Evolutionary conservation across 1,284 basidiomycete species (phyloP).

Genomic region (Fomes fomentarius): DNA sequence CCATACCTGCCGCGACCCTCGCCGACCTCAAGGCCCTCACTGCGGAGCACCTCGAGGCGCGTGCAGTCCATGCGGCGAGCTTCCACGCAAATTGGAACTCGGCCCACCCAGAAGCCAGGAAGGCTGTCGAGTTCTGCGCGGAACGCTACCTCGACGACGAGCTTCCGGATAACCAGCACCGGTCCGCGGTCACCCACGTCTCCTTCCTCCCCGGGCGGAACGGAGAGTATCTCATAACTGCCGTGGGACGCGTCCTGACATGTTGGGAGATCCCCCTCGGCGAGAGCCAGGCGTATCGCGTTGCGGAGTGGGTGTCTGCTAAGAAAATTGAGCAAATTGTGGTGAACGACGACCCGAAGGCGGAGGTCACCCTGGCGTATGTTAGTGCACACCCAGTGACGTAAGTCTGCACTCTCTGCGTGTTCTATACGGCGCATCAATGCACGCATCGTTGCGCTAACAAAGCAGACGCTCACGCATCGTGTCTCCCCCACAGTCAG

Average conservation of each 20-base stretch:
- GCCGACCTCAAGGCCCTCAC: conserved; percentile 34
- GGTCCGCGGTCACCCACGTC: conserved; percentile 32
- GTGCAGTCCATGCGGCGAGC: conserved; percentile 38
- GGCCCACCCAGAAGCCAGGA: conserved; percentile 26
- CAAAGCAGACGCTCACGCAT: no score
- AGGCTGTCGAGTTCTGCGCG: conserved; percentile 33
- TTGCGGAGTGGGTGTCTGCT: conserved; percentile 33
- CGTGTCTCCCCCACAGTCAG: conserved; percentile 1
- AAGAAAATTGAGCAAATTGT: conserved; percentile 32
- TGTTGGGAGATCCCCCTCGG: conserved; percentile 43
- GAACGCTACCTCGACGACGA: conserved; percentile 20
- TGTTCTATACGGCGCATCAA: neutral
- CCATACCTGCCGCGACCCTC: conserved; percentile 34
- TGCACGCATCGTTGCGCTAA: no score
- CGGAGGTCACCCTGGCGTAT: conserved; percentile 32
- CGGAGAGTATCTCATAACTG: conserved; percentile 38
- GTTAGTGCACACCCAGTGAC: conserved; percentile 20
- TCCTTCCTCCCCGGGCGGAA: conserved; percentile 37
- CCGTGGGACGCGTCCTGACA: conserved; percentile 28
- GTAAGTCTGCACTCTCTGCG: conserved; percentile 19
- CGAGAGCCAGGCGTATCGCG: conserved; percentile 34
- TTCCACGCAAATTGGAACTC: conserved; percentile 43
- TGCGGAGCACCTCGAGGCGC: conserved; percentile 39
- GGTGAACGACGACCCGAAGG: conserved; percentile 37
- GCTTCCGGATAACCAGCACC: conserved; percentile 15